Evolutionary conservation across 768 basidiomycete species (phyloP).

Genomic region (Mrakia blollopis): DNA sequence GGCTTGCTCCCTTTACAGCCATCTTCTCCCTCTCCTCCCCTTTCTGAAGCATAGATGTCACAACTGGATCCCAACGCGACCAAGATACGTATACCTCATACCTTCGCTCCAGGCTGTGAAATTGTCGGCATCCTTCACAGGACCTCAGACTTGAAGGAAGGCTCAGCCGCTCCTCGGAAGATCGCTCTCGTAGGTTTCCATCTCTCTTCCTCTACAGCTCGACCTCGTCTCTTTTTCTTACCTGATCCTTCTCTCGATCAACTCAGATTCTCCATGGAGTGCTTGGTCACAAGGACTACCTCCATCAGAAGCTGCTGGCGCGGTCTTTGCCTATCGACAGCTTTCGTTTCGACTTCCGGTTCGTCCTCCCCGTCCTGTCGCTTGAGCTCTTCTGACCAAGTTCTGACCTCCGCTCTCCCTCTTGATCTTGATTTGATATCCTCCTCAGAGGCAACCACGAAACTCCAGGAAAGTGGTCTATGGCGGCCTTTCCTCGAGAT

Average conservation of each 20-base stretch:
- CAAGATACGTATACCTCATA: not conserved
- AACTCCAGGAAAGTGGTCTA: constrained; percentile 61
- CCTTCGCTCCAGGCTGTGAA: not conserved
- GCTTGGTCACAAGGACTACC: constrained; percentile 79
- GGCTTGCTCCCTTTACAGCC: not conserved
- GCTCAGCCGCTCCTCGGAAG: constrained; percentile 40
- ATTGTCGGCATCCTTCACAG: not conserved
- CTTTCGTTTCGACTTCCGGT: constrained; percentile 85
- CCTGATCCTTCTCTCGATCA: not conserved
- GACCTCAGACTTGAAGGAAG: not conserved
- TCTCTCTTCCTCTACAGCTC: constrained; percentile 9
- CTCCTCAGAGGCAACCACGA: constrained; percentile 52
- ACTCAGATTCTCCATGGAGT: constrained; percentile 71
- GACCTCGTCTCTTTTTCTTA: not conserved
- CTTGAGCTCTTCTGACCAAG: too few species aligned
- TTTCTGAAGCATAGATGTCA: not conserved
- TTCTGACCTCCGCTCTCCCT: not conserved
- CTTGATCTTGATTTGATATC: too few species aligned
- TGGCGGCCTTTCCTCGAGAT: constrained; percentile 59
- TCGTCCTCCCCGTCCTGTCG: constrained; percentile 13
- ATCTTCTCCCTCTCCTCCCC: not conserved
- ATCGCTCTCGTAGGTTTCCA: constrained; percentile 58
- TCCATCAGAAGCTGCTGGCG: constrained; percentile 71
- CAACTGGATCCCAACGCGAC: not conserved
- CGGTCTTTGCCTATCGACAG: constrained; percentile 64